A percentile compares a stretch with the other conserved stretches of the same genome.
Evolutionary conservation across 2,329 filamentous ascomycete species (phyloP).

Genomic region (Alternaria longipes): DNA sequence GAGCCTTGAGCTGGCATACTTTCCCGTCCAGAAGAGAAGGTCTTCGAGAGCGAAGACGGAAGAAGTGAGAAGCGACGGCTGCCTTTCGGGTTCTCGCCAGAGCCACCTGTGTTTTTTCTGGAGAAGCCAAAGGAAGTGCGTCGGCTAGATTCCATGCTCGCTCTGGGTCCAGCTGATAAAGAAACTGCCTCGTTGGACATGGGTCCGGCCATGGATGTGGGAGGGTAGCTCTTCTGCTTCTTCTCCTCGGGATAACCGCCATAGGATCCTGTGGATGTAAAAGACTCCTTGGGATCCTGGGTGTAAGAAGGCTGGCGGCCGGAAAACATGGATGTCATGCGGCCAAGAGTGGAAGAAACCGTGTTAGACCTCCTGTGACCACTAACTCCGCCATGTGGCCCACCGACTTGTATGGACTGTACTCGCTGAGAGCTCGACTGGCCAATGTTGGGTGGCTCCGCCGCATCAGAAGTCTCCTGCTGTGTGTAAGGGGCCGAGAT

Average conservation of each 20-base stretch:
- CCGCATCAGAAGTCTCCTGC: slow-evolving; percentile 44
- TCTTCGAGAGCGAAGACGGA: slow-evolving; percentile 59
- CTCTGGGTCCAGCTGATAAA: slow-evolving; percentile 44
- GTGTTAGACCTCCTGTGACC: slow-evolving; percentile 72
- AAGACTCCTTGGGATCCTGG: slow-evolving; percentile 42
- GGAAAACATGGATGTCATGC: slow-evolving; percentile 84
- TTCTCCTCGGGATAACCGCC: slow-evolving; percentile 54
- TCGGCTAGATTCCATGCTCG: slow-evolving; percentile 59
- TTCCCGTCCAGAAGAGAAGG: slow-evolving; percentile 52
- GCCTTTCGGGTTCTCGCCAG: slow-evolving; percentile 48
- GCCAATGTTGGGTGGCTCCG: slow-evolving; percentile 61
- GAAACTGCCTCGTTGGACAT: slow-evolving; percentile 65
- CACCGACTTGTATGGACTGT: slow-evolving; percentile 59
- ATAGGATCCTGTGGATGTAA: slow-evolving; percentile 58
- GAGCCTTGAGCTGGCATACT: slow-evolving; percentile 41
- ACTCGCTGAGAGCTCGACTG: slow-evolving; percentile 66
- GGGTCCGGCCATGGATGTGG: slow-evolving; percentile 85
- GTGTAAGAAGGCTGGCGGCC: slow-evolving; percentile 53
- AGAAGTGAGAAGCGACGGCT: slow-evolving; percentile 61
- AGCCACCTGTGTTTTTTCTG: slow-evolving; percentile 55
- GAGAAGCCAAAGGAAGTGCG: slow-evolving; percentile 61
- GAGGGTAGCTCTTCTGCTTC: slow-evolving; percentile 79
- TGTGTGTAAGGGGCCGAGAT: slow-evolving; percentile 74
- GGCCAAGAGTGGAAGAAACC: slow-evolving; percentile 78
- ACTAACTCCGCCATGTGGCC: slow-evolving; percentile 40